Base-by-base conservation (phyloP, 2,329 filamentous ascomycete species). In the Colletotrichum lentis region DNA sequence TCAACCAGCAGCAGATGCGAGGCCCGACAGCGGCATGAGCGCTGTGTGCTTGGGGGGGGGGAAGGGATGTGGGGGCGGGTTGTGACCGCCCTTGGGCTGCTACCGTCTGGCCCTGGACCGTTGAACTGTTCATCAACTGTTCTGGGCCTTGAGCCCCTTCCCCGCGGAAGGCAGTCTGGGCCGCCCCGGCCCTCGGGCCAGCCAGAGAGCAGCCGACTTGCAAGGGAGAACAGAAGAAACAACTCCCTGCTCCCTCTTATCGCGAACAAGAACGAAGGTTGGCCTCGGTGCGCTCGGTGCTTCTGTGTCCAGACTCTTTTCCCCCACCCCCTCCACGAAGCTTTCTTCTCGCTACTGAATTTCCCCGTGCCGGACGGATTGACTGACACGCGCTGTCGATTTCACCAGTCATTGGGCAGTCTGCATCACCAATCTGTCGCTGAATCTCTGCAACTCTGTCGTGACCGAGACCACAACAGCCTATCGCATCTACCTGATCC, bases 91-190 rank as follows among this genome's bases (percentile, higher is more conserved):
- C 54, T 56, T 11, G 8, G 6, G 1, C 27, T 6, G n/a, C 37
- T 55, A 27, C 53, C 27, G 10, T 31, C 55, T 47, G 56, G 43
- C 56, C 41, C 64, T 39, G 54, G 43, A 8, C 56, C 47, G 18
- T 31, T 59, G 16, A 43, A 50, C 12, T 53, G 63, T 52, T 44
- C 27, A 53, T 35, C 44, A 12, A 20, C 35, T 27, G 46, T 27
- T 44, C 31, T 46, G n/a, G 20, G 71, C 73, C 7, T 63, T 73
- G 44, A 31, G 65, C 72, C 14, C 69, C 49, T 31, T 74, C 8
- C 8, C 71, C 73, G 50, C 77, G 78, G 74, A 76, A 80, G 69
- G 74, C 75, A 62, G 62, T 72, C 12, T 67, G 73, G 57, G 70
- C 75, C 64, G 70, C 74, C 14, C 55, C 73, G 52, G 71, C 71